Conservation (phyloP, 352 stramenopile genomes). For the Globisporangium polare region DNA sequence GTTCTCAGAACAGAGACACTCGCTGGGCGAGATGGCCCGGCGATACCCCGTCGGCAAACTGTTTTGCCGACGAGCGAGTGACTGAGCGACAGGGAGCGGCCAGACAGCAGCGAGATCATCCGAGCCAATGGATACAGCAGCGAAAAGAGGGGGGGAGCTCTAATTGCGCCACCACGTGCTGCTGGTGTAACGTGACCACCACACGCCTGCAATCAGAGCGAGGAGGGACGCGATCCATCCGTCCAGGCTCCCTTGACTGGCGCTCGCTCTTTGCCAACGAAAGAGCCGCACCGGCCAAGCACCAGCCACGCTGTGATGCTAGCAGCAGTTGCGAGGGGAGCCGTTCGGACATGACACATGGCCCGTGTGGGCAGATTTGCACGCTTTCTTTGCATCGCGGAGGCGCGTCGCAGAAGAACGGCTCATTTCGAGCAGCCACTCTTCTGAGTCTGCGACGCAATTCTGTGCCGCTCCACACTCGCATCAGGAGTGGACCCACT, state of each 20-base stretch:
- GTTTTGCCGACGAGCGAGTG: background rate
- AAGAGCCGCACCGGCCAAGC: background rate
- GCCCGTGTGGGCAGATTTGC: background rate
- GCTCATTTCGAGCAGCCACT: too few species aligned
- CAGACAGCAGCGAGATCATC: background rate
- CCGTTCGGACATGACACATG: background rate
- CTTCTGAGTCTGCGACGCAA: too few species aligned
- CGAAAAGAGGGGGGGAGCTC: background rate
- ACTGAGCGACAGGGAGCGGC: background rate
- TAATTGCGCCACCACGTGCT: background rate
- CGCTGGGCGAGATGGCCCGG: background rate
- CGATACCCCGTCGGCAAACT: constrained; percentile 4
- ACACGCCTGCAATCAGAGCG: background rate
- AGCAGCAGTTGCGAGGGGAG: background rate
- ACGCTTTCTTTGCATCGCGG: background rate
- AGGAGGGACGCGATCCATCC: background rate
- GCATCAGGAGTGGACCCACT: too few species aligned
- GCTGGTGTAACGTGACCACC: background rate
- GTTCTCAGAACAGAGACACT: constrained; percentile 7
- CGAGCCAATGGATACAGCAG: background rate
- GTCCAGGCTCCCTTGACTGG: background rate
- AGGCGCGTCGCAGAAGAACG: too few species aligned
- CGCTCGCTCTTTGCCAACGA: background rate
- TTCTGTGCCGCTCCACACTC: too few species aligned
- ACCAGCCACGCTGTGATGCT: background rate